Percentiles rank a stretch among this genome's conserved stretches.
Conservation (phyloP, 176 grass and related monocot genomes). For the Carex cristatella region DNA sequence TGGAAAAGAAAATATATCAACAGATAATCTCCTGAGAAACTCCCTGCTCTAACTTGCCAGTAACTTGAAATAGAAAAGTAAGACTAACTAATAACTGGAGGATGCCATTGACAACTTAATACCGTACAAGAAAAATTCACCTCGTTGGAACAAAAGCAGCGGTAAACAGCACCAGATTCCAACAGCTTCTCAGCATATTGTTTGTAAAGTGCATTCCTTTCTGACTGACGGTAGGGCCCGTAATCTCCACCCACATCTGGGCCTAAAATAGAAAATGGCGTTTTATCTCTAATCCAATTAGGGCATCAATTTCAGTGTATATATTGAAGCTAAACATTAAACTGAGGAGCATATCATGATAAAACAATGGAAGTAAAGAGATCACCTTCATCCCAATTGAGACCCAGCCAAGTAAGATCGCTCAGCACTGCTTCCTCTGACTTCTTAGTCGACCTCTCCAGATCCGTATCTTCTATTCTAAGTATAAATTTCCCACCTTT, state of each 20-base stretch:
- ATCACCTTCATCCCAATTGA: slow-evolving; percentile 94
- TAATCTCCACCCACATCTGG: slow-evolving; percentile 73
- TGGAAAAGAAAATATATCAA: not conserved
- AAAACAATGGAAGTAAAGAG: not conserved
- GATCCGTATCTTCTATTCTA: slow-evolving; percentile 83
- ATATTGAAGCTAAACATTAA: not conserved
- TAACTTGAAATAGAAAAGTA: not conserved
- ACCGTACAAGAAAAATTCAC: slow-evolving; percentile 26
- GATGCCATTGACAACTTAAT: not conserved
- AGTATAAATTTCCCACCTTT: slow-evolving; percentile 67
- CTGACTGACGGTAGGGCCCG: slow-evolving; percentile 85
- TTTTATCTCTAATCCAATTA: not conserved
- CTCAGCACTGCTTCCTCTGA: slow-evolving; percentile 84
- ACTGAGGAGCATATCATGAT: not conserved
- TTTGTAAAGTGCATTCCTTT: slow-evolving; percentile 85
- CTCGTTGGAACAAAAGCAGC: slow-evolving; percentile 87
- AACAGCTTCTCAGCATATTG: slow-evolving; percentile 67
- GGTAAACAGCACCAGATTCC: slow-evolving; percentile 79
- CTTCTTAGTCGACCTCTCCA: slow-evolving; percentile 76
- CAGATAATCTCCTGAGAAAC: not conserved
- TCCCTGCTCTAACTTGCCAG: not conserved
- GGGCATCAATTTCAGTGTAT: not conserved
- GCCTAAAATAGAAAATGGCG: slow-evolving; percentile 29
- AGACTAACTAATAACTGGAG: not conserved
- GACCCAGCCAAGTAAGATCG: slow-evolving; percentile 84